Percentiles rank a stretch among this genome's conserved stretches.
These are phyloP conservation scores for Blastomyces emzantsi DNA, from an alignment of 2,329 filamentous ascomycete species.

Conservation along the genomic window DNA sequence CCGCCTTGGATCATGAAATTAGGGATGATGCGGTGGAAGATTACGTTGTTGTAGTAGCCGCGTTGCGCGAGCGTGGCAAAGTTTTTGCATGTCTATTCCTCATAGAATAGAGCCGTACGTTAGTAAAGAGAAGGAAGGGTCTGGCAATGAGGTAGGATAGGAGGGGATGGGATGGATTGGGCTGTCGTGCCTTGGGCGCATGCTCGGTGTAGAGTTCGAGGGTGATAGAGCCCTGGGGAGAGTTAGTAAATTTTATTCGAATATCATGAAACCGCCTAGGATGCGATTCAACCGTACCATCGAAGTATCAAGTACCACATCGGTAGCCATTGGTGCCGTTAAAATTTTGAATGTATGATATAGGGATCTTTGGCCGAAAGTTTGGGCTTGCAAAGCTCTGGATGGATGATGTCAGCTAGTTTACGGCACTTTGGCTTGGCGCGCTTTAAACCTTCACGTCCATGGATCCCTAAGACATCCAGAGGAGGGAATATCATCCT, in stretches of 20 bases:
- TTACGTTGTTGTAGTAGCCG: slow-evolving; percentile 77
- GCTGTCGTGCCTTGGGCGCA: slow-evolving; percentile 55
- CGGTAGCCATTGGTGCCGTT: slow-evolving; percentile 56
- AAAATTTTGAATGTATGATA: background rate
- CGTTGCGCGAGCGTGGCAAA: slow-evolving; percentile 69
- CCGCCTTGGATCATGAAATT: slow-evolving; percentile 96
- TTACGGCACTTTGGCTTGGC: background rate
- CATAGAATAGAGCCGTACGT: slow-evolving; percentile 9
- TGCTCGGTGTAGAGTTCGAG: slow-evolving; percentile 86
- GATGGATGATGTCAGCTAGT: background rate
- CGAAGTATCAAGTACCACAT: slow-evolving; percentile 72
- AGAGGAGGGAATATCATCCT: too few relatives aligned
- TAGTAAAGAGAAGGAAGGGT: slow-evolving; percentile 8
- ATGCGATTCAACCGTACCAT: slow-evolving; percentile 49
- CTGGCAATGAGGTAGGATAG: background rate
- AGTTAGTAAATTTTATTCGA: slow-evolving; percentile 4
- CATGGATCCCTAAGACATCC: too few relatives aligned
- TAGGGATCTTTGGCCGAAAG: background rate
- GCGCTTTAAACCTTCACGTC: too few relatives aligned
- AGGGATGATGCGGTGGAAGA: slow-evolving; percentile 92
- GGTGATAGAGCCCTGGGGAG: slow-evolving; percentile 62
- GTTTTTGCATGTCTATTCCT: slow-evolving; percentile 64
- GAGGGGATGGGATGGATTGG: slow-evolving; percentile 1
- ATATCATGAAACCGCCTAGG: background rate
- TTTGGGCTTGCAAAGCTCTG: too few relatives aligned